Percentiles rank a stretch among this genome's conserved stretches.
These are phyloP conservation scores for Penicillium malachiteum DNA, from an alignment of 495 filamentous ascomycete genomes.

Conservation along the genomic window DNA sequence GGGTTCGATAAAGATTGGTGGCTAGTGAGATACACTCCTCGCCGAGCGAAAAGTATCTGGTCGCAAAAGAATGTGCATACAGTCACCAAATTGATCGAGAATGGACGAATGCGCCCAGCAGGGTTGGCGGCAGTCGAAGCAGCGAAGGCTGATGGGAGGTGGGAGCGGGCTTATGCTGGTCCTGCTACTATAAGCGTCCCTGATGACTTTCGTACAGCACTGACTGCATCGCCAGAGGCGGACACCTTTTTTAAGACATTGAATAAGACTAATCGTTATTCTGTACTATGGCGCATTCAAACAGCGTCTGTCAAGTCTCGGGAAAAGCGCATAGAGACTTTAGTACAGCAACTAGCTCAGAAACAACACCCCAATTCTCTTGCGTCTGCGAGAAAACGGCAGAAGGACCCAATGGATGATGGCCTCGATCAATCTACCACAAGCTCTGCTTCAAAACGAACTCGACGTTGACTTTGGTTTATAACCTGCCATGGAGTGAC, in stretches of 20 bases:
- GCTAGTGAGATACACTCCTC: slow-evolving; percentile 54
- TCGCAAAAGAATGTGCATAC: slow-evolving; percentile 51
- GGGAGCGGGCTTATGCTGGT: slow-evolving; percentile 54
- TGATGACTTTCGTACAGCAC: slow-evolving; percentile 37
- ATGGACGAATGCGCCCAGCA: slow-evolving; percentile 47
- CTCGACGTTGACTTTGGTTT: no score
- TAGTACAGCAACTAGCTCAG: slow-evolving; percentile 25
- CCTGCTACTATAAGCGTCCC: slow-evolving; percentile 44
- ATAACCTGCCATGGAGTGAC: no score
- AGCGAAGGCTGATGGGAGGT: slow-evolving; percentile 55
- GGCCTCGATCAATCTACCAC: no score
- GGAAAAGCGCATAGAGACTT: slow-evolving; percentile 16
- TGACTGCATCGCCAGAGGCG: slow-evolving; percentile 32
- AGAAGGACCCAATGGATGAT: background rate
- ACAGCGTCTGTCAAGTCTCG: slow-evolving; percentile 27
- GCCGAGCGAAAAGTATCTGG: slow-evolving; percentile 53
- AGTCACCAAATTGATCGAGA: slow-evolving; percentile 34
- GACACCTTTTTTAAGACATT: slow-evolving; percentile 37
- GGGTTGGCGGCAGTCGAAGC: slow-evolving; percentile 50
- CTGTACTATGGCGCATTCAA: slow-evolving; percentile 42
- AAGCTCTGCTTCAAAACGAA: no score
- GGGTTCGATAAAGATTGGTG: slow-evolving; percentile 39
- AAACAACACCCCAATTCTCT: background rate
- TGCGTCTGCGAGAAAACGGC: background rate
- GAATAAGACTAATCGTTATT: slow-evolving; percentile 42